phyloP scores from a whole-genome alignment of 1,284 basidiomycete genomes.

The Ganoderma sinense region DNA sequence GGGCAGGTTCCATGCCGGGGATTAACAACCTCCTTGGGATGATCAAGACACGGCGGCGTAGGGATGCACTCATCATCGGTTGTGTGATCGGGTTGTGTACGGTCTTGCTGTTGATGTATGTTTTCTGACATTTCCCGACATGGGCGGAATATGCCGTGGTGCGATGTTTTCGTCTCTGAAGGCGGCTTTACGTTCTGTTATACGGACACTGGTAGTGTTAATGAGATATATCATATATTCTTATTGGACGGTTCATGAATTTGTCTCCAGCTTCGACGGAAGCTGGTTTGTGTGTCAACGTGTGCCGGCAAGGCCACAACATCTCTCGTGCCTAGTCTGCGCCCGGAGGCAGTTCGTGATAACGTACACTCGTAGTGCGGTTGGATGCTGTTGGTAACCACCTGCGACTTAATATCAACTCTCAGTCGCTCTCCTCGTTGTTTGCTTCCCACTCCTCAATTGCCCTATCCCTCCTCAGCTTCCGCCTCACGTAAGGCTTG shows the following conservation, averaged over 20 bases:
- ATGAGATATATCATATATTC: not conserved
- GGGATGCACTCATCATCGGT: conserved; percentile 93
- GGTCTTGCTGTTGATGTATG: conserved; percentile 82
- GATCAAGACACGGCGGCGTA: conserved; percentile 89
- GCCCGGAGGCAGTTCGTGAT: not conserved
- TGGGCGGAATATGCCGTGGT: not conserved
- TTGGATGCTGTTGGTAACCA: not conserved
- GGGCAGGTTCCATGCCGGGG: conserved; percentile 88
- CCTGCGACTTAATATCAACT: not conserved
- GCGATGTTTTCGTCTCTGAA: not conserved
- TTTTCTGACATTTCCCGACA: conserved; percentile 44
- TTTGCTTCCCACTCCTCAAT: conserved; percentile 36
- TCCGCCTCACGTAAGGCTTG: conserved; percentile 29
- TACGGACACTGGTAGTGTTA: conserved; percentile 3
- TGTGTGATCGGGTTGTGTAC: conserved; percentile 87
- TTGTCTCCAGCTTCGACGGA: not conserved
- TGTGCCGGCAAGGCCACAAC: not conserved
- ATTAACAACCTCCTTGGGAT: conserved; percentile 91
- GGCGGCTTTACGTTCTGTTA: conserved; percentile 5
- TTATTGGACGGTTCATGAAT: not conserved
- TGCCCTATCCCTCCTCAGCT: conserved; percentile 28
- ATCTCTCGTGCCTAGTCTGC: not conserved
- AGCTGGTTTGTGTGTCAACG: not conserved
- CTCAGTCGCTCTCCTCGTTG: conserved; percentile 20
- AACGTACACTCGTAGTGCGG: not conserved